phyloP scores from a whole-genome alignment of 176 grass and related monocot species.

The Rhynchospora pubera region DNA sequence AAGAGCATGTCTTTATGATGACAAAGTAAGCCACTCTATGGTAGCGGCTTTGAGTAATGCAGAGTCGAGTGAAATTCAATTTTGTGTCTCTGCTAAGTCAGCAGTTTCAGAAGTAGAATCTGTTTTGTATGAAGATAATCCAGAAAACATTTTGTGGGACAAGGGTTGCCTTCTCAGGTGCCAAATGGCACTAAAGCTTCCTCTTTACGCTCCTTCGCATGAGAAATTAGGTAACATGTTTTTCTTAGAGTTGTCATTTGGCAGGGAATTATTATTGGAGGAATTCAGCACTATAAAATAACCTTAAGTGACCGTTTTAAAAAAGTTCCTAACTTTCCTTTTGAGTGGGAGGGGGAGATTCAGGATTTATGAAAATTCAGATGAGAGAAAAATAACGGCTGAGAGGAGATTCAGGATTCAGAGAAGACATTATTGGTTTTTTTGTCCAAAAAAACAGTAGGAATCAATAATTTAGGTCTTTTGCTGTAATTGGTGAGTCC shows the following conservation, averaged over 20 bases:
- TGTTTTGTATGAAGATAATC: slow-evolving; percentile 66
- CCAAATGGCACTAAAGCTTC: slow-evolving; percentile 55
- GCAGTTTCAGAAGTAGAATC: slow-evolving; percentile 27
- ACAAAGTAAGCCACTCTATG: slow-evolving; percentile 42
- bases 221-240: slow-evolving; percentile 38
- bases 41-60: slow-evolving; percentile 37
- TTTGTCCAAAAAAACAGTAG: background rate
- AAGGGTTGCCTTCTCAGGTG: slow-evolving; percentile 76
- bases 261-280: background rate
- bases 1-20: slow-evolving; percentile 41
- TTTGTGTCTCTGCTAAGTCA: slow-evolving; percentile 31
- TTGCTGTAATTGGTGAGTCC: background rate
- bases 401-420: too few species aligned
- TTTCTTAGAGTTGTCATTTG: background rate
- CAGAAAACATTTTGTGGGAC: slow-evolving; percentile 57
- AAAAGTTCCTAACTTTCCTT: background rate
- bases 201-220: slow-evolving; percentile 47
- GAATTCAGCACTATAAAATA: too few species aligned
- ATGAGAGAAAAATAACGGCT: background rate
- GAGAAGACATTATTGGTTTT: background rate
- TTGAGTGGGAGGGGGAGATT: background rate
- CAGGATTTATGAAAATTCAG: background rate
- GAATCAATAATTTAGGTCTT: background rate
- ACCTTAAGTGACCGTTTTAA: too few species aligned
- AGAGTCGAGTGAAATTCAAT: slow-evolving; percentile 37